Conservation (phyloP, 2,329 filamentous ascomycete genomes). For the Thelonectria olida region DNA sequence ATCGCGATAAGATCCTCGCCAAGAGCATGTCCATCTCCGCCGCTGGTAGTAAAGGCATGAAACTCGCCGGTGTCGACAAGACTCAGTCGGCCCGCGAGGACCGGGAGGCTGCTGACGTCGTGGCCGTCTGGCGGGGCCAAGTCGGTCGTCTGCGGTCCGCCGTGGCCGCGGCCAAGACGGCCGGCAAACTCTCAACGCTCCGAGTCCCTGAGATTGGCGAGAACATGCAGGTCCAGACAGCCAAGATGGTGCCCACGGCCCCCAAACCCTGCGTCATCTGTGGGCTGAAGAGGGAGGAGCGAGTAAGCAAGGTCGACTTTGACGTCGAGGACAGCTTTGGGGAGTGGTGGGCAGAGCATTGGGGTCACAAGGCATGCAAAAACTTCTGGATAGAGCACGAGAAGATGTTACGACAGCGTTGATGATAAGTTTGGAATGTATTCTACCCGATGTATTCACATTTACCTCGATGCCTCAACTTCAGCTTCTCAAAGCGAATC, state of each 20-base stretch:
- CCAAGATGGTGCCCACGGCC: slow-evolving; percentile 78
- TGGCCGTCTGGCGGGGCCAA: slow-evolving; percentile 78
- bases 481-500: too few relatives aligned
- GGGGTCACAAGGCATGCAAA: slow-evolving; percentile 81
- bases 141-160: slow-evolving; percentile 79
- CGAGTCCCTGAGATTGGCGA: slow-evolving; percentile 77
- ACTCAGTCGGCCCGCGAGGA: slow-evolving; percentile 85
- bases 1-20: slow-evolving; percentile 83
- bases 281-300: slow-evolving; percentile 87
- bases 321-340: slow-evolving; percentile 90
- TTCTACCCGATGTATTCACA: not conserved
- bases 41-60: slow-evolving; percentile 85
- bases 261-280: slow-evolving; percentile 84
- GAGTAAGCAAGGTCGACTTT: slow-evolving; percentile 78
- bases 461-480: too few relatives aligned
- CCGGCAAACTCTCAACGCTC: slow-evolving; percentile 57
- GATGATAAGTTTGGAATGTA: slow-evolving; percentile 23
- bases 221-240: slow-evolving; percentile 72
- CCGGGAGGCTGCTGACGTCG: slow-evolving; percentile 81
- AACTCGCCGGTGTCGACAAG: slow-evolving; percentile 86
- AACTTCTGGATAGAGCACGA: slow-evolving; percentile 88
- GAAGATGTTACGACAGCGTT: slow-evolving; percentile 74
- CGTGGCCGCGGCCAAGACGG: slow-evolving; percentile 72
- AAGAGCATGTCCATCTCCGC: slow-evolving; percentile 91
- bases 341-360: slow-evolving; percentile 95